Evolutionary conservation across 2,329 filamentous ascomycete genomes (phyloP), one percentile per base, ranked within the genome.

Genomic region (Aspergillus costaricaensis): DNA sequence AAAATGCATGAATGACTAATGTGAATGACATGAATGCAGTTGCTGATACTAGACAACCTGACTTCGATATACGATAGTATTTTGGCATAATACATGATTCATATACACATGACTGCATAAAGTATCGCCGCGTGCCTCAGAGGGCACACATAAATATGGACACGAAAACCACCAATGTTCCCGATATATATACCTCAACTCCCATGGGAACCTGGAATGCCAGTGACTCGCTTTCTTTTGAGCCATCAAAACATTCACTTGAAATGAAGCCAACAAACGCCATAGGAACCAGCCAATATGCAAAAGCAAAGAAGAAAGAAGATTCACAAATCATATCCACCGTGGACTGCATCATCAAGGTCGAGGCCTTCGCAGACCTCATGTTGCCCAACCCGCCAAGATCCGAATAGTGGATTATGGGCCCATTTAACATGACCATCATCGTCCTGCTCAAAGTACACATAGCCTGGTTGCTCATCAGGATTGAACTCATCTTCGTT

Each of bases 291-390:
- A 19, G 48, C 55, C 19, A 44, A 65, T 62, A 54, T 38, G 12
- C 32, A 36, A 36, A 15, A 59, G 57, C 56, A 49, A 52, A 60
- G 55, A 49, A 52, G 53, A 55, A 61, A 53, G 32, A 36, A 5
- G 1, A 53, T 60, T 66, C 62, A 68, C 66, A 66, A 57, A 58
- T 67, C 65, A 62, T 70, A 55, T 58, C 53, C 17, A 59, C 63
- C 36, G 48, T 57, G 58, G 49, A 41, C 65, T 61, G 58, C 57
- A 51, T 62, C 56, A 59, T 74, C 75, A 64, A 77, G 65, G 60
- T 77, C 69, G n/a, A 79, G 48, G 1, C 74, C 77, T 6, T 71
- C 67, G 57, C 77, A 79, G 23, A 78, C 71, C 54, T 74, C 70
- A 58, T 68, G 61, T 57, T 75, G 67, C 54, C 74, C 68, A 17